Evolutionary conservation across 352 stramenopile genomes (phyloP), one percentile per base, ranked within the genome.

Genomic region (Phytopythium oedochilum): DNA sequence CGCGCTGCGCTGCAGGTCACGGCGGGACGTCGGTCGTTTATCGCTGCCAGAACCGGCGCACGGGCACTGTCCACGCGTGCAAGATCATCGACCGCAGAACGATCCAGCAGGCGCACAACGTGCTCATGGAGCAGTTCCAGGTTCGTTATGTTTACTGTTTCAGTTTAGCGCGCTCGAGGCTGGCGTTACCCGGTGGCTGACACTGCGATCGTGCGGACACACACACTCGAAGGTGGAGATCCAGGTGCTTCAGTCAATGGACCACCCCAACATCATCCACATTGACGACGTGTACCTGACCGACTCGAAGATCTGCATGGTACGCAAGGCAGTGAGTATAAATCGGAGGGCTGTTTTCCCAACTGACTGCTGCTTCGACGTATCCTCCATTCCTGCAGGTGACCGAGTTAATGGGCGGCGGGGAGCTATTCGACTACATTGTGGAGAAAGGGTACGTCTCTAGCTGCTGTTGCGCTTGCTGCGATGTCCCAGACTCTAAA

Each of bases 351-450:
- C 2, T 17, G 29, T 26, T 7, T 32, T 52, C 2, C 25, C 58
- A 26, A 43, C 20, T 54, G 23, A 53, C 22, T n/a, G n/a, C n/a
- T n/a, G n/a, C n/a, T n/a, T n/a, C n/a, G n/a, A n/a, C n/a, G n/a
- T n/a, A n/a, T n/a, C n/a, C n/a, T n/a, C n/a, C n/a, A n/a, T n/a
- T n/a, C n/a, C n/a, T n/a, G n/a, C n/a, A 92, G 82, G 71, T 96
- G n/a, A 96, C 88, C 2, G 89, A 97, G 57, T 87, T 87, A 53
- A 88, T 96, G 75, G 56, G 79, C 26, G 89, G 89, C 8, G 88
- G 89, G 10, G 89, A 97, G 55, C 61, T 97, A 26, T 96, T 97
- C 59, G 87, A 97, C 59, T 95, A 95, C 64, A 78, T 97, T 35
- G 84, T 97, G 14, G 80, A 96, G 50, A 95, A 89, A 74, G 86